Evolutionary conservation across 208 protist genomes (phyloP).

Genomic region (Trypanosoma avium): DNA sequence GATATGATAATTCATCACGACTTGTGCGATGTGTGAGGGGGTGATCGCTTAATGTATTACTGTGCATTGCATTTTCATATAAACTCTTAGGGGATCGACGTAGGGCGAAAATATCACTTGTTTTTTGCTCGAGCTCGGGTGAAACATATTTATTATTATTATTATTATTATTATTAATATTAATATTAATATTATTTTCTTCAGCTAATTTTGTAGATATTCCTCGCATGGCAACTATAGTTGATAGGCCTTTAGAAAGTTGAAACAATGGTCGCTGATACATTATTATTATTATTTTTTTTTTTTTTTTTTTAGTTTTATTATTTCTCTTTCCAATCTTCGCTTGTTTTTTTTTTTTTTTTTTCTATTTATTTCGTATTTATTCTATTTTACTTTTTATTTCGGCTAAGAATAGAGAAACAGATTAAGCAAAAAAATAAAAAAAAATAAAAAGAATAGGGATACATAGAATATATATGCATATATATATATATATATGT

Average conservation of each 20-base stretch:
- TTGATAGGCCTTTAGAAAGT: too few relatives aligned
- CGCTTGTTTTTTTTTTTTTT: constrained; percentile 20
- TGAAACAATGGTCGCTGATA: too few relatives aligned
- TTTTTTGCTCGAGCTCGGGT: constrained; percentile 26
- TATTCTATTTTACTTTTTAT: not conserved
- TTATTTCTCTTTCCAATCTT: not conserved
- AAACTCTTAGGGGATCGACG: constrained; percentile 72
- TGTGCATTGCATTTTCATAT: constrained; percentile 84
- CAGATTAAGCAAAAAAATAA: not conserved
- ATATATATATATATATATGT: too few relatives aligned
- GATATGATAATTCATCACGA: constrained; percentile 80
- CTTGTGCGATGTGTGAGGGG: constrained; percentile 81
- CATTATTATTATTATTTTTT: too few relatives aligned
- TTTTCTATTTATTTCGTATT: constrained; percentile 1
- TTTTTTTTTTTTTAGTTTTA: not conserved
- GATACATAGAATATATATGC: not conserved
- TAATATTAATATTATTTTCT: not conserved
- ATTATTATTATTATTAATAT: not conserved
- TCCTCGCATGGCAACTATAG: too few relatives aligned
- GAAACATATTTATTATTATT: not conserved
- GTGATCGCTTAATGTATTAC: constrained; percentile 84
- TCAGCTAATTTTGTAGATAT: too few relatives aligned
- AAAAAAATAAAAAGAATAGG: not conserved
- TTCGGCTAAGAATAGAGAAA: not conserved
- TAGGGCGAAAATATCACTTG: constrained; percentile 65